Evolutionary conservation across 2,329 filamentous ascomycete genomes (phyloP).

Genomic region (Zasmidium citrigriseum): DNA sequence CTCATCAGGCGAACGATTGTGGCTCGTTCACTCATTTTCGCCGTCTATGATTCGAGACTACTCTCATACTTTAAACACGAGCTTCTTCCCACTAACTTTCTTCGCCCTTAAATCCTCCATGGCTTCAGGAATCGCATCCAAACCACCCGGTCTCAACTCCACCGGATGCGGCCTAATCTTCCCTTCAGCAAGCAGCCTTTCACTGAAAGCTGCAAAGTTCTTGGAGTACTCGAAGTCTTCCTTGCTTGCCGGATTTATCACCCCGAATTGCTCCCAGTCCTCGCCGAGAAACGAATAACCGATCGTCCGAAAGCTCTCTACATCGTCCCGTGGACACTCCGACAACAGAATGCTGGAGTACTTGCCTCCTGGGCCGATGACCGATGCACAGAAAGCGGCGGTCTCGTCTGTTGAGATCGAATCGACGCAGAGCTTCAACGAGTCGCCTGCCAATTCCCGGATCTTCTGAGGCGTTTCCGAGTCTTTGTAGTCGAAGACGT

Average conservation of each 20-base stretch:
- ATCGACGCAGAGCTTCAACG: conserved; percentile 1
- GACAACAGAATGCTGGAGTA: conserved; percentile 4
- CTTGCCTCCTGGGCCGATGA: background rate
- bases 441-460: background rate
- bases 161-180: conserved; percentile 6
- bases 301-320: conserved; percentile 2
- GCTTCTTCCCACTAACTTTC: conserved; percentile 9
- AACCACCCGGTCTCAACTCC: conserved; percentile 1
- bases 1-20: too few relatives aligned
- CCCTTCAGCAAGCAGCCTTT: conserved; percentile 1
- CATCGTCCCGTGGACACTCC: conserved; percentile 4
- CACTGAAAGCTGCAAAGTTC: conserved; percentile 1
- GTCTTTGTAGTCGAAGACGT: conserved; percentile 50
- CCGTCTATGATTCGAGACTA: background rate
- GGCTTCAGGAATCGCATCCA: conserved; percentile 1
- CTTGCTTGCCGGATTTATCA: background rate
- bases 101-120: conserved; percentile 5
- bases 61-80: conserved; percentile 1
- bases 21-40: too few relatives aligned
- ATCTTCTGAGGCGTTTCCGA: conserved; percentile 7
- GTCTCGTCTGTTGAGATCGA: conserved; percentile 1
- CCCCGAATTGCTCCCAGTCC: conserved; percentile 5
- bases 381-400: background rate
- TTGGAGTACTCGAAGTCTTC: conserved; percentile 10
- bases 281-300: conserved; percentile 8